These are phyloP conservation scores for Penicillium sp. DNA, from an alignment of 2,329 filamentous ascomycete genomes.

Conservation along the genomic window DNA sequence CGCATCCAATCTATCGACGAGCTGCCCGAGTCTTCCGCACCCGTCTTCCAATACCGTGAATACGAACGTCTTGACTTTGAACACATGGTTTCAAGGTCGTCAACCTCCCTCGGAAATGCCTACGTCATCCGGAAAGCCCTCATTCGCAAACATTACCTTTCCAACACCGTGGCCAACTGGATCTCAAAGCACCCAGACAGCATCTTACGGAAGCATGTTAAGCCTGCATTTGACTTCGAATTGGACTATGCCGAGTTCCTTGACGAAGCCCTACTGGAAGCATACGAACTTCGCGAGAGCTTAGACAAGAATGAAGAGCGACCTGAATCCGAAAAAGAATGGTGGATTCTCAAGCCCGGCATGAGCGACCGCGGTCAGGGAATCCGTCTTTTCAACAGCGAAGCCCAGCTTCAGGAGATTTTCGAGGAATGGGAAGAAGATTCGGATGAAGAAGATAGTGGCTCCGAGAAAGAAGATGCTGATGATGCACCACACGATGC, in stretches of 20 bases:
- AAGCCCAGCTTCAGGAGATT: slow-evolving; percentile 78
- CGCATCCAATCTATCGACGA: slow-evolving; percentile 55
- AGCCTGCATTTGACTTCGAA: slow-evolving; percentile 82
- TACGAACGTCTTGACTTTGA: slow-evolving; percentile 91
- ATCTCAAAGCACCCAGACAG: slow-evolving; percentile 76
- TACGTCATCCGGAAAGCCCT: slow-evolving; percentile 96
- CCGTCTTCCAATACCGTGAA: slow-evolving; percentile 73
- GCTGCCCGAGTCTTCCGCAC: slow-evolving; percentile 47
- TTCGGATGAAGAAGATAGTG: slow-evolving; percentile 52
- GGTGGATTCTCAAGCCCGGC: slow-evolving; percentile 98
- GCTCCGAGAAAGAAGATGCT: slow-evolving; percentile 44
- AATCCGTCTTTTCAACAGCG: slow-evolving; percentile 82
- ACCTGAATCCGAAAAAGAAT: slow-evolving; percentile 68
- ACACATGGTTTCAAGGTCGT: slow-evolving; percentile 62
- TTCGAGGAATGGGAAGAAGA: slow-evolving; percentile 88
- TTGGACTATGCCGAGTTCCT: slow-evolving; percentile 96
- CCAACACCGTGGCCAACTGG: slow-evolving; percentile 81
- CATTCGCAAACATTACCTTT: slow-evolving; percentile 93
- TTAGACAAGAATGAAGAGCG: slow-evolving; percentile 67
- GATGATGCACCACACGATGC: slow-evolving; percentile 38
- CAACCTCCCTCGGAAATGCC: slow-evolving; percentile 72
- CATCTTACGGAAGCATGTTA: slow-evolving; percentile 68
- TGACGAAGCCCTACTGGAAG: slow-evolving; percentile 87
- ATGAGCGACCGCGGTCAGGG: slow-evolving; percentile 98
- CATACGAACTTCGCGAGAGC: slow-evolving; percentile 80